Conservation (phyloP, 169 alveolate species). For the Plasmodium malariae region DNA sequence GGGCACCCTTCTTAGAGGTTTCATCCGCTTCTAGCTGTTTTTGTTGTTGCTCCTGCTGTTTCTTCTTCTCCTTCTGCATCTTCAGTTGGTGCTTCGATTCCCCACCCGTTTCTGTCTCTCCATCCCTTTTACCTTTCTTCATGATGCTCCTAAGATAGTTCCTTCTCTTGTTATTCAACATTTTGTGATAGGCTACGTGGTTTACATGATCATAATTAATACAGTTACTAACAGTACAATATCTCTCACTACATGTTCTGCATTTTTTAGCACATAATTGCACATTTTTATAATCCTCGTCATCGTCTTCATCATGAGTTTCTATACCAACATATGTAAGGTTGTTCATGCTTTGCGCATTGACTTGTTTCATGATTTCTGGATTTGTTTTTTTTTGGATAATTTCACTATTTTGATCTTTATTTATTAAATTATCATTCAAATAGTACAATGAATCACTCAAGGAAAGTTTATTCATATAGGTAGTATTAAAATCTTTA, state of each 20-base stretch:
- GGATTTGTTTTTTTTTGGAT: neutral
- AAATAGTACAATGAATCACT: constrained; percentile 55
- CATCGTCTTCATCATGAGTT: constrained; percentile 7
- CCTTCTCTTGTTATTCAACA: constrained; percentile 43
- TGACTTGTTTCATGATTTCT: neutral
- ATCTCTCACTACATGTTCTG: constrained; percentile 25
- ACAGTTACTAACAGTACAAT: constrained; percentile 52
- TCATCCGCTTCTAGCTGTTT: constrained; percentile 6
- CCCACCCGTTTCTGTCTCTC: constrained; percentile 2
- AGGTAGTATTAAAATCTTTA: constrained; percentile 33
- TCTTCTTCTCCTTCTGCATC: too few species aligned
- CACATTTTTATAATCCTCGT: constrained; percentile 46
- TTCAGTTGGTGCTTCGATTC: too few species aligned
- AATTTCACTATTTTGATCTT: constrained; percentile 21
- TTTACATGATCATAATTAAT: constrained; percentile 51
- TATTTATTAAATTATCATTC: constrained; percentile 51
- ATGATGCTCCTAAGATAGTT: constrained; percentile 52
- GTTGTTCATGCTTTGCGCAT: constrained; percentile 12
- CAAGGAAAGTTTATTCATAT: constrained; percentile 41
- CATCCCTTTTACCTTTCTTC: constrained; percentile 28
- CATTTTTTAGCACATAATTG: constrained; percentile 34
- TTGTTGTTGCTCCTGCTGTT: neutral
- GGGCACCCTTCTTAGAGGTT: neutral
- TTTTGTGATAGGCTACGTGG: constrained; percentile 59
- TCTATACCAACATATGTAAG: neutral